Evolutionary conservation across 225 moss, liverwort and hornwort species (phyloP), one percentile per base, ranked within the genome.

Genomic region (Rhytidiadelphus loreus): DNA sequence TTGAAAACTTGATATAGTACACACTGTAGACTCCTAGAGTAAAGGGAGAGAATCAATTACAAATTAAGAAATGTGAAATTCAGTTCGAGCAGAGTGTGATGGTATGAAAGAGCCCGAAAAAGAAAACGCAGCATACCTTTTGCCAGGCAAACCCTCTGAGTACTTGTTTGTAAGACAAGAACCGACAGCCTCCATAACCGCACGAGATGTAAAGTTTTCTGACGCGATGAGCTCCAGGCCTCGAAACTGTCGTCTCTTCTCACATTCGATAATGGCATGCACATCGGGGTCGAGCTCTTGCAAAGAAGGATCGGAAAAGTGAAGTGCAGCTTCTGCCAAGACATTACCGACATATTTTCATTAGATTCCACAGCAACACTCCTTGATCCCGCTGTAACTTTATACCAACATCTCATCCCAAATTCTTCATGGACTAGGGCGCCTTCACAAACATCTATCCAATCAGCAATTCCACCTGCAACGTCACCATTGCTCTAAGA

Each of bases 81-180:
- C 43, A 86, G 21, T 81, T 58, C 22, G 41, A 82, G n/a, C 43
- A 87, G 16, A 60, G 44, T 28, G 76, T 48, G 37, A 69, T 63
- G 35, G 13, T 83, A 56, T 74, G 56, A 44, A 57, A 85, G 60
- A 62, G 78, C 37, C 59, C 59, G 23, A 78, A 59, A 70, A 68
- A 41, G 52, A 64, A 17, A 37, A 33, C 71, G 20, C 25, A 85
- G 26, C 39, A 43, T 85, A 95, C 95, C 97, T 94, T 90, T 93
- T 95, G 25, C 98, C 98, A 89, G 96, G 98, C 58, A 95, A 93
- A 83, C 96, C 98, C 89, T 96, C 98, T 13, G 95, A 96, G 76
- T 96, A 98, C 86, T 98, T 98, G 64, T 95, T 98, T 25, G 98
- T 96, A 77, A 98, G 96, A 89, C 98, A 98, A 39, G 98, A 98